Conservation (phyloP, 768 basidiomycete genomes). For the Plicaturopsis crispa region DNA sequence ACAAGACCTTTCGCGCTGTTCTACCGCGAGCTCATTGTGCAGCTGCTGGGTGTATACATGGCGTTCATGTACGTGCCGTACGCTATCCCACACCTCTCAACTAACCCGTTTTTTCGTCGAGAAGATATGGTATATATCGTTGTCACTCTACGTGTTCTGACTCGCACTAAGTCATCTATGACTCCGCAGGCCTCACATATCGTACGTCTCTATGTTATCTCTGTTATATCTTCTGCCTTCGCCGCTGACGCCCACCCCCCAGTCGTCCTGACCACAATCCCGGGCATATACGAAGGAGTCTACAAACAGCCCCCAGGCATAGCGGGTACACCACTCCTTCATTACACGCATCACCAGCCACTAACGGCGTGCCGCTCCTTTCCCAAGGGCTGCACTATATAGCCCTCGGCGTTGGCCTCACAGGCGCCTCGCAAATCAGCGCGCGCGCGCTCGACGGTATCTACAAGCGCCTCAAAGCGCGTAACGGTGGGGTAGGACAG, state of each 20-base stretch:
- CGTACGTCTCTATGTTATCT: conserved; percentile 27
- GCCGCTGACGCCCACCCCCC: conserved; percentile 3
- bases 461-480: conserved; percentile 35
- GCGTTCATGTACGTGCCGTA: conserved; percentile 68
- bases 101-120: too few species aligned
- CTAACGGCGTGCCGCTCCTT: too few species aligned
- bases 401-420: conserved; percentile 59
- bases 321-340: conserved; percentile 51
- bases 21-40: conserved; percentile 53
- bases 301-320: conserved; percentile 54
- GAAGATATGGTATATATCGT: too few species aligned
- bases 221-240: background rate
- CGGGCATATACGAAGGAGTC: conserved; percentile 43
- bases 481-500: conserved; percentile 29
- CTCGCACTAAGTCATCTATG: too few species aligned
- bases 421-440: conserved; percentile 40
- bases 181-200: conserved; percentile 54
- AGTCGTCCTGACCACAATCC: conserved; percentile 67
- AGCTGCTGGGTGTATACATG: conserved; percentile 61
- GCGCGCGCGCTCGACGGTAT: conserved; percentile 54
- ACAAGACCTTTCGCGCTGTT: conserved; percentile 64
- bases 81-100: too few species aligned
- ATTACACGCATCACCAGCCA: too few species aligned
- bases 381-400: conserved; percentile 70
- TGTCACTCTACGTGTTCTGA: too few species aligned